Evolutionary conservation across 306 rosid species (phyloP).

Genomic region (Luffa acutangula): DNA sequence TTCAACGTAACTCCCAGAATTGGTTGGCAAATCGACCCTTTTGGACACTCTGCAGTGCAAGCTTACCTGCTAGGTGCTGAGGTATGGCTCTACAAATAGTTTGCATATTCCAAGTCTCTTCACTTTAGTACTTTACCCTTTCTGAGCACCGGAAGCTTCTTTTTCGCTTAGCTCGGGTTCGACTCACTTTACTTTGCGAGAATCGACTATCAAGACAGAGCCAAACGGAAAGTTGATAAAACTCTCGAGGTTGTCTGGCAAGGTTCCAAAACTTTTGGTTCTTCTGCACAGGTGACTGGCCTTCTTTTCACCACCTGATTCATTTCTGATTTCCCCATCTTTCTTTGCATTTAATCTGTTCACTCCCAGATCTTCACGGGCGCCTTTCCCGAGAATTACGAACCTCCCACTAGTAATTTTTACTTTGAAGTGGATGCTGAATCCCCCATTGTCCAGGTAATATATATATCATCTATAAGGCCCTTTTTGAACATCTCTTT

Average conservation of each 20-base stretch:
- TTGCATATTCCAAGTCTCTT: neutral
- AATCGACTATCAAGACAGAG: constrained; percentile 37
- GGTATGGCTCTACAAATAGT: constrained; percentile 18
- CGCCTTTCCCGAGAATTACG: constrained; percentile 63
- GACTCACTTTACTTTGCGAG: constrained; percentile 29
- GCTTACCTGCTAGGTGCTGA: constrained; percentile 72
- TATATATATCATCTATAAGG: neutral
- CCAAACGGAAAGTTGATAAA: constrained; percentile 19
- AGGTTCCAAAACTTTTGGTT: constrained; percentile 27
- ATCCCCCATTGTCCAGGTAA: constrained; percentile 62
- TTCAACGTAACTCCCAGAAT: constrained; percentile 55
- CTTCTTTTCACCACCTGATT: neutral
- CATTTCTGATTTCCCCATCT: neutral
- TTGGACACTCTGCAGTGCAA: constrained; percentile 87
- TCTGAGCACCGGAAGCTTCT: too few relatives aligned
- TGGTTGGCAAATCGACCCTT: constrained; percentile 91
- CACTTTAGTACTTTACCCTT: too few relatives aligned
- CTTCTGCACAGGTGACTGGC: constrained; percentile 23
- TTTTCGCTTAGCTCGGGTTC: constrained; percentile 25
- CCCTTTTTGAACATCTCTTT: too few relatives aligned
- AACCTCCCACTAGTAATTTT: constrained; percentile 46
- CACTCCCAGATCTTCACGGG: constrained; percentile 59
- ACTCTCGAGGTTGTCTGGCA: constrained; percentile 35
- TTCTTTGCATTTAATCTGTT: neutral
- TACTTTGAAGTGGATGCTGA: constrained; percentile 50